phyloP scores from a whole-genome alignment of 139 green algal species.

The Penium margaritaceum region DNA sequence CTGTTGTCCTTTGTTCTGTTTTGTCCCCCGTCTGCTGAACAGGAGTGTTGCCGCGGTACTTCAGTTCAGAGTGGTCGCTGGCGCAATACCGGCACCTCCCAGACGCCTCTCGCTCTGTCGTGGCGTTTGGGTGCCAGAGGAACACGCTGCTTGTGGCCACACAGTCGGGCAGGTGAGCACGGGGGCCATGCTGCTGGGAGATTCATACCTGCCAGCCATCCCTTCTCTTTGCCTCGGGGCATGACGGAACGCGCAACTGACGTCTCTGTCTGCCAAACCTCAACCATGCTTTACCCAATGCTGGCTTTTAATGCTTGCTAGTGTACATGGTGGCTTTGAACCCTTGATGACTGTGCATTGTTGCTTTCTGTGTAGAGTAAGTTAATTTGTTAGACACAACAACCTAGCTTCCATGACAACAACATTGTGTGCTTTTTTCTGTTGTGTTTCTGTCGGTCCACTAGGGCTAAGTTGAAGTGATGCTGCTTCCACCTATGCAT shows the following conservation, averaged over 20 bases:
- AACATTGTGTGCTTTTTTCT: too few relatives aligned
- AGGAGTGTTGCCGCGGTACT: constrained; percentile 48
- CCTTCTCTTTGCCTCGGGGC: too few relatives aligned
- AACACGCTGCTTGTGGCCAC: constrained; percentile 40
- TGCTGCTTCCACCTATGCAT: too few relatives aligned
- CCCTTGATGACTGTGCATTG: too few relatives aligned
- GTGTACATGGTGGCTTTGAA: too few relatives aligned
- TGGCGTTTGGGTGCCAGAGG: constrained; percentile 41
- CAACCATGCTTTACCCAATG: background rate
- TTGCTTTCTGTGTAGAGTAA: too few relatives aligned
- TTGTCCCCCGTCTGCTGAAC: background rate
- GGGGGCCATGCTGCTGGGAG: background rate
- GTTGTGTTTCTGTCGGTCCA: too few relatives aligned
- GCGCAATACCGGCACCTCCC: constrained; percentile 38
- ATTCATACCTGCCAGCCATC: too few relatives aligned
- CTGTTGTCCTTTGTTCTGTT: background rate
- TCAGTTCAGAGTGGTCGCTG: constrained; percentile 51
- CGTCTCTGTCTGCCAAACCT: background rate
- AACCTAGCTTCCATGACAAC: too few relatives aligned
- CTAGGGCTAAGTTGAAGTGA: too few relatives aligned
- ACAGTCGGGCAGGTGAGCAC: constrained; percentile 40
- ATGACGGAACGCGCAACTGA: background rate
- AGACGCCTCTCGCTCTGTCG: constrained; percentile 38
- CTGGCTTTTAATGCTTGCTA: background rate
- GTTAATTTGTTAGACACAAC: too few relatives aligned